Evolutionary conservation across 192 early-diverging fungal genomes (phyloP).

Genomic region (Backusella parvicylindrica): DNA sequence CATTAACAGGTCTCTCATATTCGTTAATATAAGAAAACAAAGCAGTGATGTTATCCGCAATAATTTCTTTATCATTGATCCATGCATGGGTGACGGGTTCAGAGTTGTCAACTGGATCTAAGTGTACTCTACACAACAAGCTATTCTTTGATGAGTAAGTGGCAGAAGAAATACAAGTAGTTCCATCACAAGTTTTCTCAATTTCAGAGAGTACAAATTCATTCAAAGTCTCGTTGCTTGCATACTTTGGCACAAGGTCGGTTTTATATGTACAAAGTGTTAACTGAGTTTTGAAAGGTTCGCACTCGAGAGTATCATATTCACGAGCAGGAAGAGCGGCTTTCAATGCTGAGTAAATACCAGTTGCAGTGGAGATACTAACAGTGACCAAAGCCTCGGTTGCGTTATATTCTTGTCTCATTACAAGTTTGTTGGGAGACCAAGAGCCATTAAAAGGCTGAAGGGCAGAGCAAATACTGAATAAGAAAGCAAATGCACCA

Average conservation of each 20-base stretch:
- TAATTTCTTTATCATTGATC: background rate
- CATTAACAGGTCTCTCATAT: background rate
- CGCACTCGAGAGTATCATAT: background rate
- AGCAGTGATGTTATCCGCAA: slow-evolving; percentile 4
- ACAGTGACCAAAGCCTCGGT: slow-evolving; percentile 28
- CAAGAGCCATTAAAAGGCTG: slow-evolving; percentile 37
- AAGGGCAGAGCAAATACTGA: slow-evolving; percentile 29
- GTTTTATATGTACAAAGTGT: slow-evolving; percentile 5
- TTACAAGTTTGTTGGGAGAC: slow-evolving; percentile 44
- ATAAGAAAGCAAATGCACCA: slow-evolving; percentile 28
- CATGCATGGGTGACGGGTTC: background rate
- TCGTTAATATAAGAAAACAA: slow-evolving; percentile 9
- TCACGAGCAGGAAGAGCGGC: slow-evolving; percentile 3
- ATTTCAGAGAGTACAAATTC: background rate
- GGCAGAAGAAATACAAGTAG: slow-evolving; percentile 20
- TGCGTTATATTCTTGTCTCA: slow-evolving; percentile 41
- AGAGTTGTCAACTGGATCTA: slow-evolving; percentile 12
- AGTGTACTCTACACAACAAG: slow-evolving; percentile 27
- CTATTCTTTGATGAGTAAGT: slow-evolving; percentile 34
- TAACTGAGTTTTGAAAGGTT: background rate
- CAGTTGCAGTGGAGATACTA: slow-evolving; percentile 25
- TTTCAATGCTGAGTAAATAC: slow-evolving; percentile 6
- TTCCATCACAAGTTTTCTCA: slow-evolving; percentile 5
- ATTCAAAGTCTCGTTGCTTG: background rate
- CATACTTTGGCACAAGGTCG: background rate